Base-by-base conservation (phyloP, 805 yeast genomes). In the Saturnispora sanitii region DNA sequence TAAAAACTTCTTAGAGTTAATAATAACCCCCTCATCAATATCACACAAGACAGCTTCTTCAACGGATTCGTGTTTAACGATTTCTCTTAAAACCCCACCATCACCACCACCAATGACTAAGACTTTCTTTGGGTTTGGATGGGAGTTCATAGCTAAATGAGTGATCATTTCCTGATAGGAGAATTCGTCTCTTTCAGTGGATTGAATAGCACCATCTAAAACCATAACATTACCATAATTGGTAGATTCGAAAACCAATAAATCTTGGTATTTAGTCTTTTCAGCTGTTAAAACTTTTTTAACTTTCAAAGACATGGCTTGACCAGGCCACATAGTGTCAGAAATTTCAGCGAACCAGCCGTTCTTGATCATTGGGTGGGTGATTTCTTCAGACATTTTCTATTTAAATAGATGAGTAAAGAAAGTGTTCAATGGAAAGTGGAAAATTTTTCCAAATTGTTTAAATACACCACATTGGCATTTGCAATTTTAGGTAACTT, bases 291-390 rank as follows among this genome's bases (percentile, higher is more conserved):
- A 71, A 40, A 90, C 75, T 63, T 87, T 78, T 51, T 90, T 86
- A 44, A 90, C 97, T 49, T 79, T 75, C 52, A 90, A 71, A 39
- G 87, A 75, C 92, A 92, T 80, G 52, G 96, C 97, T 72, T 88
- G 95, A 50, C 98, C 98, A 23, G 98, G 97, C 94, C 96, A 90
- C 85, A 86, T 82, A 59, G 94, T 84, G 63, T 88, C 85, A 51
- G 95, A 83, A 61, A 83, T 71, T 65, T 90, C 98, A 55, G 90
- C 79, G 68, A 90, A 90, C 98, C 98, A 90, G 57, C 96, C 96
- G 64, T 92, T 87, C 59, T 71, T 70, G 55, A 73, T 65, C 40
- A 73, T 60, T 27, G 79, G 79, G 62, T 74, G 79, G 35, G 77
- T 60, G 45, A 73, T 65, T 59, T 66, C 66, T 30, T 48, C 40